A percentile compares a stretch with the other conserved stretches of the same genome.
These are phyloP conservation scores for Silybum marianum DNA, from an alignment of 129 eudicot genomes.

Conservation along the genomic window DNA sequence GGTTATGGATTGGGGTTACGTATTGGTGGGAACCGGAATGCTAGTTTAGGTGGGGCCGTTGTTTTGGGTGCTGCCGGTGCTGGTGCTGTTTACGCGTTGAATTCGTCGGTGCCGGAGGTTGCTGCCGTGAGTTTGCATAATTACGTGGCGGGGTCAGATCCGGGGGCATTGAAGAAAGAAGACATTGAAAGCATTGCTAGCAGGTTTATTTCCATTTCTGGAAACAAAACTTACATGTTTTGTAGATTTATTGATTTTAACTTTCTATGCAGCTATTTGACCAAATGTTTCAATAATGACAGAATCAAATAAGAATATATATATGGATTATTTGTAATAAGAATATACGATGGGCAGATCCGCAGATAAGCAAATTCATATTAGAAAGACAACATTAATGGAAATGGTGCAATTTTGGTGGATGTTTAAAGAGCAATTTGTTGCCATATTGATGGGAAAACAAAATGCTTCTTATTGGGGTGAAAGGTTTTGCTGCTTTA, in stretches of 20 bases:
- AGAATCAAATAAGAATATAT: not conserved
- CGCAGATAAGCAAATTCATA: not conserved
- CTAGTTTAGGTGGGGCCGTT: conserved; percentile 73
- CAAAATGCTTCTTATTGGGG: not conserved
- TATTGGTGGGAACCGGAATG: conserved; percentile 55
- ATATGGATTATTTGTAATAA: not conserved
- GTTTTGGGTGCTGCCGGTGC: conserved; percentile 86
- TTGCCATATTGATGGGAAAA: conserved; percentile 5
- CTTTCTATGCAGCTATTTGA: not conserved
- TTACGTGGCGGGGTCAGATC: conserved; percentile 76
- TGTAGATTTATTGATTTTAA: not conserved
- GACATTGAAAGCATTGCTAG: conserved; percentile 77
- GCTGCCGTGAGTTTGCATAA: conserved; percentile 84
- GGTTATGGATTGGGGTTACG: conserved; percentile 85
- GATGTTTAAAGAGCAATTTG: not conserved
- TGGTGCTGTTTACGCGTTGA: conserved; percentile 71
- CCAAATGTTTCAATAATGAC: not conserved
- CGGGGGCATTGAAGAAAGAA: conserved; percentile 61
- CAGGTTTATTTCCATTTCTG: conserved; percentile 42
- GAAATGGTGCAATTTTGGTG: not conserved
- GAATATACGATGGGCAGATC: not conserved
- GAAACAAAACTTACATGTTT: not conserved
- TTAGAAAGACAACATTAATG: not conserved
- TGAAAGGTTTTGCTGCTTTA: not conserved
- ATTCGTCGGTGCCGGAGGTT: conserved; percentile 88